Evolutionary conservation across 1,284 basidiomycete species (phyloP), one percentile per base, ranked within the genome.

Genomic region (Exobasidium cylindrosporum): DNA sequence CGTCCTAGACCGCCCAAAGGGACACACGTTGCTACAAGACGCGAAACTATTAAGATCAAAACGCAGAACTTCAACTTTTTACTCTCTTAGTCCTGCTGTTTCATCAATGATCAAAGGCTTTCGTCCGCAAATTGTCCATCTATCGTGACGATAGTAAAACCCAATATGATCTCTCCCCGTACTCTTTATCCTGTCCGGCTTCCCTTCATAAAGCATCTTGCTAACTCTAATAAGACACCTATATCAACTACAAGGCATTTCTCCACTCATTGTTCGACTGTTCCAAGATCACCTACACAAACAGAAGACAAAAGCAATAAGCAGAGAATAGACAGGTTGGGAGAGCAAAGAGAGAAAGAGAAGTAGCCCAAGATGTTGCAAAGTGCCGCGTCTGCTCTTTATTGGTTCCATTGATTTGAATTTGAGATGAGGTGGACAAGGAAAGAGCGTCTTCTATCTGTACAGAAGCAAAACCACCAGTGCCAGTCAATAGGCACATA

Each of bases 1-100:
- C 47, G 47, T 50, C 47, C 47, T 50, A 50, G 47, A 50, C 47
- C 47, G 47, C 47, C 47, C n/a, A 14, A 50, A 14, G 47, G 47
- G 47, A 50, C 26, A 40, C 47, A 50, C 26, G 47, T 28, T 50
- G 47, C 47, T 50, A 26, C n/a, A 4, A 26, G 47, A 24, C 5
- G 47, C n/a, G 4, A 13, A n/a, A n/a, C n/a, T n/a, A n/a, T n/a
- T n/a, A n/a, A n/a, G n/a, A n/a, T n/a, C n/a, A n/a, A n/a, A n/a
- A n/a, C n/a, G n/a, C n/a, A n/a, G n/a, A n/a, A n/a, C n/a, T n/a
- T n/a, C n/a, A n/a, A n/a, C n/a, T n/a, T n/a, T n/a, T n/a, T n/a
- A n/a, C n/a, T n/a, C n/a, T n/a, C n/a, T n/a, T n/a, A n/a, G n/a
- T n/a, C n/a, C n/a, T n/a, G n/a, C n/a, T n/a, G n/a, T n/a, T n/a